phyloP scores from a whole-genome alignment of 1,284 basidiomycete genomes.

The Wallemia hederae region DNA sequence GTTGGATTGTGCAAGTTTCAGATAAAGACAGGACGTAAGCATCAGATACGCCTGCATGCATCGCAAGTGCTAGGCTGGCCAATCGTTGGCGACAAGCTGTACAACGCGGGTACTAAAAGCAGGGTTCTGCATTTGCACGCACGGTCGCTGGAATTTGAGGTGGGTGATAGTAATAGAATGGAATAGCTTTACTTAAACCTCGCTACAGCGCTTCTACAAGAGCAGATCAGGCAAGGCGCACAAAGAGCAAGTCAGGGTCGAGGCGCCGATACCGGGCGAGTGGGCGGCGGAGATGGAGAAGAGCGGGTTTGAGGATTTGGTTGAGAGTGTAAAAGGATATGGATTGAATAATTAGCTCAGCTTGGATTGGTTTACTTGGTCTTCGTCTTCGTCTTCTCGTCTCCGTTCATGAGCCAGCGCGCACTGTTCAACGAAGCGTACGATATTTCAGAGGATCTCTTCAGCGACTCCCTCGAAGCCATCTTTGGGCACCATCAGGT shows the following conservation, averaged over 20 bases:
- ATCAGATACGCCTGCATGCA: not conserved
- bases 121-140: not conserved
- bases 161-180: not conserved
- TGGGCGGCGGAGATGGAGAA: not conserved
- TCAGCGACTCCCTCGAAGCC: not conserved
- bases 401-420: not conserved
- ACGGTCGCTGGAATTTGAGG: not conserved
- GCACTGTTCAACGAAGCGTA: not conserved
- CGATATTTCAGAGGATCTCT: not conserved
- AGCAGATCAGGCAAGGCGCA: not conserved
- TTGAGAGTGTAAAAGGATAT: not conserved
- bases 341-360: no score
- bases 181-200: not conserved
- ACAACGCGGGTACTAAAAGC: not conserved
- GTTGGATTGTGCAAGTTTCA: not conserved
- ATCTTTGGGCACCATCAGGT: conserved; percentile 1
- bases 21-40: not conserved
- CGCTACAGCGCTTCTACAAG: not conserved
- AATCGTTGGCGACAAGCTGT: not conserved
- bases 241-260: not conserved
- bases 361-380: no score
- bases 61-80: not conserved
- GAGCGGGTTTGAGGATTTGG: not conserved
- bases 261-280: not conserved
- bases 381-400: not conserved